A percentile compares a stretch with the other conserved stretches of the same genome.
Evolutionary conservation across 495 filamentous ascomycete genomes (phyloP).

Genomic region (Penicillium diatomitis): DNA sequence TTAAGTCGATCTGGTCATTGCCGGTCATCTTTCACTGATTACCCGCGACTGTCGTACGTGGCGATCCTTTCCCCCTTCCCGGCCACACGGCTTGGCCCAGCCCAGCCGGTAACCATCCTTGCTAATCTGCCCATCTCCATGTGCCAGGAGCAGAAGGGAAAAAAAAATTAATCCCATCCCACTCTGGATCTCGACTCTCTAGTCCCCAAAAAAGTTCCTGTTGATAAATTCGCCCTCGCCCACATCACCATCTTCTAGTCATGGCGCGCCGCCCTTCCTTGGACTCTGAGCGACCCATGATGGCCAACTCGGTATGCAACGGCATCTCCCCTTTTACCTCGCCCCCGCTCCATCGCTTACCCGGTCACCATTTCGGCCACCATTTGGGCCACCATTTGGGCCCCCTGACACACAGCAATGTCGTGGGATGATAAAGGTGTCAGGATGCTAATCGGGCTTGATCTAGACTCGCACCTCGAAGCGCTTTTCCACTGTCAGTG

Average conservation of each 20-base stretch:
- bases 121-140: neutral
- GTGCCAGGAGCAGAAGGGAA: neutral
- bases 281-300: slow-evolving; percentile 68
- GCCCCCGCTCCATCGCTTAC: neutral
- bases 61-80: neutral
- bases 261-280: slow-evolving; percentile 58
- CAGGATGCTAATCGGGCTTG: slow-evolving; percentile 1
- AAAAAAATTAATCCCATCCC: neutral
- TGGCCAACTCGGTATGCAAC: slow-evolving; percentile 53
- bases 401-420: too few species aligned
- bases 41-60: neutral
- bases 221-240: neutral
- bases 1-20: too few species aligned
- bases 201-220: too few species aligned
- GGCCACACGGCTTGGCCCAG: neutral
- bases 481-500: slow-evolving; percentile 75
- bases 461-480: slow-evolving; percentile 55
- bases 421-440: too few species aligned
- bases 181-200: neutral
- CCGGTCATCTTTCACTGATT: neutral
- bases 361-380: neutral
- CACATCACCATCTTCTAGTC: neutral
- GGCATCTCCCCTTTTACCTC: slow-evolving; percentile 3
- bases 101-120: neutral
- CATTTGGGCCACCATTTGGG: neutral